These are phyloP conservation scores for Aspergillus avenaceus DNA, from an alignment of 495 filamentous ascomycete species.

Conservation along the genomic window DNA sequence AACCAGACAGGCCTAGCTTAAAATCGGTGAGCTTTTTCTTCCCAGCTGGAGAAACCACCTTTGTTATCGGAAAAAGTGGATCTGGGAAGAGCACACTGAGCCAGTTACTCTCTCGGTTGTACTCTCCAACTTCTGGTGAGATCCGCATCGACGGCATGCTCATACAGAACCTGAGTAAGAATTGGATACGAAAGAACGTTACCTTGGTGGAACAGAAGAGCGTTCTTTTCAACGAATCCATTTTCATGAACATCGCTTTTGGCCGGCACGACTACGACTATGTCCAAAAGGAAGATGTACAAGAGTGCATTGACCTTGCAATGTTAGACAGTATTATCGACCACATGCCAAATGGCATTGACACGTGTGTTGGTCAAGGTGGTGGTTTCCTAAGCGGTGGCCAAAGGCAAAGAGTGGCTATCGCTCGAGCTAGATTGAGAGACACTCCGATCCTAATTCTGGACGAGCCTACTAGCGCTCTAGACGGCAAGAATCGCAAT, in stretches of 20 bases:
- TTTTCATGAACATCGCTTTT: conserved; percentile 77
- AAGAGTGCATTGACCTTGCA: conserved; percentile 54
- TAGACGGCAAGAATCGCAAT: conserved; percentile 69
- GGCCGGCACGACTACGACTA: conserved; percentile 49
- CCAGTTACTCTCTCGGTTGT: conserved; percentile 75
- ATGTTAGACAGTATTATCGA: conserved; percentile 69
- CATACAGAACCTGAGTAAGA: conserved; percentile 57
- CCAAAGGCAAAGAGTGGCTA: conserved; percentile 72
- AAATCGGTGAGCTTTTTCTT: conserved; percentile 62
- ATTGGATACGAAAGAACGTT: conserved; percentile 76
- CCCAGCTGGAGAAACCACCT: conserved; percentile 67
- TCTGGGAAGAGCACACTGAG: conserved; percentile 91
- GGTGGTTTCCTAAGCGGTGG: conserved; percentile 79
- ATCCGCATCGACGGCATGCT: conserved; percentile 66
- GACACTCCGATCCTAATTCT: conserved; percentile 78
- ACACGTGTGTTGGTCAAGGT: conserved; percentile 68
- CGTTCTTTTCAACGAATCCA: conserved; percentile 77
- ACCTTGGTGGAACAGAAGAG: conserved; percentile 82
- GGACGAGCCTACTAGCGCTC: conserved; percentile 79
- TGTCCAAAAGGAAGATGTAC: conserved; percentile 52
- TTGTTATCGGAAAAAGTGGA: conserved; percentile 81
- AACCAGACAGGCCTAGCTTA: conserved; percentile 59
- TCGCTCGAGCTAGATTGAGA: conserved; percentile 73
- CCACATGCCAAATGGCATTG: conserved; percentile 65
- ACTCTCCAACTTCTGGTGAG: conserved; percentile 59